Conservation (phyloP, 139 green algal genomes). For the Coelastrella sp. region DNA sequence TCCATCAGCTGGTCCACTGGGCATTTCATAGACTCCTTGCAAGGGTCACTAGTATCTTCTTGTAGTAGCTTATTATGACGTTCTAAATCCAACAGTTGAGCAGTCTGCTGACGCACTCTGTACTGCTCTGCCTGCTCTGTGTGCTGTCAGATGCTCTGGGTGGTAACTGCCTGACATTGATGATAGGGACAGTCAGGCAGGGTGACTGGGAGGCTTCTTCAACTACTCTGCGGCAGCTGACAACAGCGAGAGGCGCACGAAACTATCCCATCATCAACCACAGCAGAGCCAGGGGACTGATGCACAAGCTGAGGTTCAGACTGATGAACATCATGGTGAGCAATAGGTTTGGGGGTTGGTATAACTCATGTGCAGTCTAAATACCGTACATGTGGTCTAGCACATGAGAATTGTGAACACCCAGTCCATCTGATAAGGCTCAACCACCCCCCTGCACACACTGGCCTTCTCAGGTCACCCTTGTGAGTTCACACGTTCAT, state of each 20-base stretch:
- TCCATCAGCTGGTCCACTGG: too few relatives aligned
- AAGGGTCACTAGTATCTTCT: too few relatives aligned
- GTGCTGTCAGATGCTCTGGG: slow-evolving; percentile 67
- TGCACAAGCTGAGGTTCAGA: slow-evolving; percentile 66
- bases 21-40: too few relatives aligned
- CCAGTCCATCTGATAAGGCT: too few relatives aligned
- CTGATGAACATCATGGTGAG: slow-evolving; percentile 61
- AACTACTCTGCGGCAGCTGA: slow-evolving; percentile 64
- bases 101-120: too few relatives aligned
- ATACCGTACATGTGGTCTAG: background rate
- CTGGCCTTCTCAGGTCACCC: too few relatives aligned
- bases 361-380: background rate
- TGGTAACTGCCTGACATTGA: slow-evolving; percentile 69
- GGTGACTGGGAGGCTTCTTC: slow-evolving; percentile 62
- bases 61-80: too few relatives aligned
- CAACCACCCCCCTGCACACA: too few relatives aligned
- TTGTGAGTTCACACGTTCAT: too few relatives aligned
- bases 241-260: slow-evolving; percentile 44
- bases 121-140: background rate
- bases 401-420: background rate
- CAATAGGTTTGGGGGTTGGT: background rate
- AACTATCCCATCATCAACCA: slow-evolving; percentile 78
- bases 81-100: too few relatives aligned
- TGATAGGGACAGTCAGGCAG: slow-evolving; percentile 65
- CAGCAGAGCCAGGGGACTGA: slow-evolving; percentile 62